Base-by-base conservation (phyloP, 192 early-diverging fungal species). In the Allomyces macrogynus region DNA sequence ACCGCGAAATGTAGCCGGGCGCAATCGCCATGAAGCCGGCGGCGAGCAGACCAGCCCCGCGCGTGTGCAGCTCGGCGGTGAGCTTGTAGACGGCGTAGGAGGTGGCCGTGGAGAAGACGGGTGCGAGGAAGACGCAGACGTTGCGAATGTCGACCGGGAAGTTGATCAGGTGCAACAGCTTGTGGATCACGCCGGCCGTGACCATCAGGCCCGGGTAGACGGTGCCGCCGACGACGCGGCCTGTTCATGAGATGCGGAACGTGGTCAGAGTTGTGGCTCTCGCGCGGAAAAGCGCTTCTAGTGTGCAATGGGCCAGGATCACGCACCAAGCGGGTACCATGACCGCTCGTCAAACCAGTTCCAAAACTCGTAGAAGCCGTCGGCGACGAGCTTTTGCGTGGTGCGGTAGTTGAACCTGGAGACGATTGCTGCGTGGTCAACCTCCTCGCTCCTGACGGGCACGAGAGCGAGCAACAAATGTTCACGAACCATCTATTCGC, bases 191-290 rank as follows among this genome's bases (percentile, higher is more conserved):
- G 24, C 92, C 94, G 5, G 93, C 88, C 20, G 97, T 99, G 49
- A 97, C 87, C 93, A 99, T 99, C 73, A 99, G 86, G 40, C 97
- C 97, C 10, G 97, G 97, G 76, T 96, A 99, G n/a, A 99, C 86
- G 0, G 97, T 99, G 40, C 95, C 95, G 24, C 97, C 97, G 10
- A 99, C 97, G 23, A 97, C 97, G 68, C 97, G 90, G 63, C 97
- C 49, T 57, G 10, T 49, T 49, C 1, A 26, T 4, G 26, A 7
- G 5, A 7, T 40, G 32, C 32, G 4, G 0, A 40, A 7, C 32
- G 32, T 40, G 32, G 3, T 40, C 5, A 40, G 32, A 40, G 3
- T 40, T 40, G 8, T 8, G 32, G 32, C 0, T 7, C 3, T 3
- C 8, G 3, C 0, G 32, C 3, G 32, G 32, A 40, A 8, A 0